Evolutionary conservation across 2,329 filamentous ascomycete genomes (phyloP), one percentile per base, ranked within the genome.

Genomic region (Sordariomycetes sp.): DNA sequence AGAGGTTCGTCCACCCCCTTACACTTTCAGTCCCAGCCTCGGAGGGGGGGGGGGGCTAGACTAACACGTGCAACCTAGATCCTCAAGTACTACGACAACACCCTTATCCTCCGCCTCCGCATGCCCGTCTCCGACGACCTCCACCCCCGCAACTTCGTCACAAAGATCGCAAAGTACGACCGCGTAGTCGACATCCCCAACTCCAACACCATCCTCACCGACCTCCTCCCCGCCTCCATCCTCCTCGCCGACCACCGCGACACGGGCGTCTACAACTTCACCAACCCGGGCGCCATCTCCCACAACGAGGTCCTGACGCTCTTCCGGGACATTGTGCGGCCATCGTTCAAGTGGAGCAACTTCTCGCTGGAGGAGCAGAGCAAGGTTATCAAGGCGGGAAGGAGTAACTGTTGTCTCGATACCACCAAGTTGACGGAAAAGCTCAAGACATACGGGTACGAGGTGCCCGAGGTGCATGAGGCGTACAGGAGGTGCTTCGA

Each of bases 51-150:
- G 7, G 24, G 6, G 10, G 25, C 3, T 39, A n/a, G 13, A 20
- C 53, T 54, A 54, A 54, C 53, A 39, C 42, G 20, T 35, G 34
- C 36, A 55, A 39, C 59, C 45, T 57, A 84, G 80, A 69, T 85
- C 63, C 78, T 85, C 70, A 80, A 81, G 65, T 68, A 76, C 64
- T 86, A 85, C 69, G 71, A 69, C 54, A 83, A 85, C 67, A 73
- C 73, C 65, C 74, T 87, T 57, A 79, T 85, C 64, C 77, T 87
- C 59, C 80, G 84, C 54, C 74, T 87, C 57, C 82, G 84, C 62
- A 86, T 86, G 83, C 83, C 84, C 48, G 82, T 86, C 60, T 82
- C 79, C 63, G 82, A 85, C 65, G 82, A 86, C 70, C 73, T 87
- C 39, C 78, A 86, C 68, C 68, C 78, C 20, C 80, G 83, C 66